Percentiles rank a stretch among this genome's conserved stretches.
These are phyloP conservation scores for Picochlorum sp. DNA, from an alignment of 139 green algal genomes.

Conservation along the genomic window DNA sequence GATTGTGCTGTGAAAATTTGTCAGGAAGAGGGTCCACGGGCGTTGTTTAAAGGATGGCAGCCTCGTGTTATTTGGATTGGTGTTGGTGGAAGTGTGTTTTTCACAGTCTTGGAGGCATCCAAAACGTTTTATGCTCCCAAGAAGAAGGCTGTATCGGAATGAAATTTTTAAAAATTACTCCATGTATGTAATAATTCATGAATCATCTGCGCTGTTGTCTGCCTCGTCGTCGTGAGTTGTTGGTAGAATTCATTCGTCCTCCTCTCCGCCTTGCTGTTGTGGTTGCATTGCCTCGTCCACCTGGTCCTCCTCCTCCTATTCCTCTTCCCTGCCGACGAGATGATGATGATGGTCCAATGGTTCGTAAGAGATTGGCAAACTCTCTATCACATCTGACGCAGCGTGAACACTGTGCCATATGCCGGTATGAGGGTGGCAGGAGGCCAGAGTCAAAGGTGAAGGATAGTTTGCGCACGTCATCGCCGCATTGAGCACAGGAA, in stretches of 20 bases:
- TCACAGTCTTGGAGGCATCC: slow-evolving; percentile 61
- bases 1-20: slow-evolving; percentile 62
- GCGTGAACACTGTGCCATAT: slow-evolving; percentile 10
- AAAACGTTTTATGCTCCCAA: slow-evolving; percentile 49
- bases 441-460: slow-evolving; percentile 17
- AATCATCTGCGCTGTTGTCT: neutral
- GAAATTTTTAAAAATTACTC: neutral
- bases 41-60: slow-evolving; percentile 86
- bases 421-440: slow-evolving; percentile 19
- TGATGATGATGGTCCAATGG: slow-evolving; percentile 12
- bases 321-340: neutral
- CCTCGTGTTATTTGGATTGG: slow-evolving; percentile 94
- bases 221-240: too few relatives aligned
- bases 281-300: neutral
- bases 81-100: slow-evolving; percentile 89
- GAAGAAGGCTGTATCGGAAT: neutral
- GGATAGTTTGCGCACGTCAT: slow-evolving; percentile 1
- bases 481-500: neutral
- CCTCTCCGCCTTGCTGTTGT: neutral
- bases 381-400: slow-evolving; percentile 22
- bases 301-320: neutral
- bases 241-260: neutral
- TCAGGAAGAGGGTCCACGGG: slow-evolving; percentile 62
- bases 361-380: slow-evolving; percentile 18
- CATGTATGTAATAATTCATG: neutral